Base-by-base conservation (phyloP, 495 filamentous ascomycete species). In the Tirmania nivea region DNA sequence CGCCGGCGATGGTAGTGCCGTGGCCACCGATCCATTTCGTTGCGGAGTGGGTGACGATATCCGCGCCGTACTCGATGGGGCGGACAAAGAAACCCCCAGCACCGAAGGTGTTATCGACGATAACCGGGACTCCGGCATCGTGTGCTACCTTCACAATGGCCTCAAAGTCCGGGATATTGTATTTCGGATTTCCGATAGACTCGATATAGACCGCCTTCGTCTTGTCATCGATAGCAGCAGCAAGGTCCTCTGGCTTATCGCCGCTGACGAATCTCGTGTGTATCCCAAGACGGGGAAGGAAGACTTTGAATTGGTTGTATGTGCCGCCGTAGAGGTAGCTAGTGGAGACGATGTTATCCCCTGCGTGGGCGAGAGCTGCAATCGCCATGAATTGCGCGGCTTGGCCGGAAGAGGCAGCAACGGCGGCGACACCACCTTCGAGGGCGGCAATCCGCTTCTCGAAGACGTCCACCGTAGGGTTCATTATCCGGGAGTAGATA, bases 11-110 rank as follows among this genome's bases (percentile, higher is more conserved):
- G 8, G 92, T 96, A 34, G 92, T 96, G 47, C 90, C 90, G 66
- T 97, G 90, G 35, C 90, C 90, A 39, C 90, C 90, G 51, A 97
- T 96, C 90, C 90, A 97, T 68, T 95, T 95, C 31, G 88, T 95
- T 8, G 88, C 86, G 34, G 80, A 85, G 71, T 95, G 87, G 10
- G 94, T 83, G 42, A 95, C 77, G 55, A 95, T 92, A 61, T 95
- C 88, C 48, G 80, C 81, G 54, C 92, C 92, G 66, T 93, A 82
- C 7, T 92, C 81, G 61, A 97, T 90, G 19, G 92, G 92, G 1
- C 83, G 79, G 54, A 79, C 71, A 61, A 86, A 88, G 74, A 84
- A 96, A 34, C 90, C 92, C 53, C 92, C 92, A 14, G 92, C 92
- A 19, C 90, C 90, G 60, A 97, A 97, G 10, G 90, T 96, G 69